Conservation (phyloP, 1,284 basidiomycete species). For the Cystobasidium sp. region DNA sequence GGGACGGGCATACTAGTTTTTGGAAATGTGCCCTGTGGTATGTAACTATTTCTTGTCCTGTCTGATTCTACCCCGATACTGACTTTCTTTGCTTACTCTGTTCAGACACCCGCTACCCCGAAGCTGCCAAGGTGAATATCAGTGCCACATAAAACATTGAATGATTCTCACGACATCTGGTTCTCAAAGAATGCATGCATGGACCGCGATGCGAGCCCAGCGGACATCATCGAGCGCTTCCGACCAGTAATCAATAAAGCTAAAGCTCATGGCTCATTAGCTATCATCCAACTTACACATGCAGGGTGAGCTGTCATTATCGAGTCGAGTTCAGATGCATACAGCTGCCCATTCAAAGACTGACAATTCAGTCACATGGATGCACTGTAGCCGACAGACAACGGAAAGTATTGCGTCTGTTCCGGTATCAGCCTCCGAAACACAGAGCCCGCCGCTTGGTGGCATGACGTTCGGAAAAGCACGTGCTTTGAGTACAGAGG, state of each 20-base stretch:
- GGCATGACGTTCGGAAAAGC: slow-evolving; percentile 51
- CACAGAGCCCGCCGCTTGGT: slow-evolving; percentile 50
- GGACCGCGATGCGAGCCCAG: slow-evolving; percentile 44
- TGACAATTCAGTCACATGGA: slow-evolving; percentile 50
- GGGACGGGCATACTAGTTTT: slow-evolving; percentile 53
- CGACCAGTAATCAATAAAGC: slow-evolving; percentile 55
- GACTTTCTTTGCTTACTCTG: not conserved
- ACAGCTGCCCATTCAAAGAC: not conserved
- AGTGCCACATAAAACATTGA: no score
- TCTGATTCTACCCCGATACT: not conserved
- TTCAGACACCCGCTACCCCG: slow-evolving; percentile 40
- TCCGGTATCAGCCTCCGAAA: slow-evolving; percentile 56
- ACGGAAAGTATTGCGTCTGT: slow-evolving; percentile 48
- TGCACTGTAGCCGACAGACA: slow-evolving; percentile 4
- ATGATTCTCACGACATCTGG: no score
- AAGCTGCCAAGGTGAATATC: slow-evolving; percentile 14
- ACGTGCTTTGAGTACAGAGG: slow-evolving; percentile 29
- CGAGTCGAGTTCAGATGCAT: not conserved
- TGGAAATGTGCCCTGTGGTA: slow-evolving; percentile 54
- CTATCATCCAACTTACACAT: slow-evolving; percentile 60
- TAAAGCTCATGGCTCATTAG: slow-evolving; percentile 59
- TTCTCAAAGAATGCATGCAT: slow-evolving; percentile 43
- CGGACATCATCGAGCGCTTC: slow-evolving; percentile 55
- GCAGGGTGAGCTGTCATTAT: slow-evolving; percentile 52
- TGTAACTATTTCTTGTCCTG: not conserved